A percentile compares a stretch with the other conserved stretches of the same genome.
Conservation (phyloP, 2,329 filamentous ascomycete genomes). For the Talaromyces sp. region DNA sequence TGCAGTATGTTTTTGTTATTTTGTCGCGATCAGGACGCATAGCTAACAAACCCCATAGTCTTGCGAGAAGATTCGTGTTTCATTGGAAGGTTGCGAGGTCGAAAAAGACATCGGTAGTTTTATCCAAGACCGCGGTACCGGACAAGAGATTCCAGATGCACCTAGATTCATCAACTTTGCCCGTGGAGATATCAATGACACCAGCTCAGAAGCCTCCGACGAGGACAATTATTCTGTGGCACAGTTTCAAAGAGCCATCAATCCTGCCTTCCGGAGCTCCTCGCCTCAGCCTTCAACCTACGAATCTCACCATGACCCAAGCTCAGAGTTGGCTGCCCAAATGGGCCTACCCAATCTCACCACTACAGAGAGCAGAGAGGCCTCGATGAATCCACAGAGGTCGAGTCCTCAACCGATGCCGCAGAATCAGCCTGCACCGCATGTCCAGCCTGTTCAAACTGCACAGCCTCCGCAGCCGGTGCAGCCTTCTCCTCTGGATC, state of each 20-base stretch:
- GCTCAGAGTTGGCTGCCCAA: constrained; percentile 68
- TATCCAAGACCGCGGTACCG: constrained; percentile 84
- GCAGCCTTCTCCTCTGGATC: constrained; percentile 37
- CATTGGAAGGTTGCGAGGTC: constrained; percentile 92
- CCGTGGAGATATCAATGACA: constrained; percentile 70
- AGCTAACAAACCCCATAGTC: constrained; percentile 48
- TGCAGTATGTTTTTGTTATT: constrained; percentile 50
- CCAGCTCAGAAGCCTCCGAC: constrained; percentile 78
- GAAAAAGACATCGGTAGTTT: constrained; percentile 90
- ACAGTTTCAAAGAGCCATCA: constrained; percentile 92
- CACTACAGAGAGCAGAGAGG: constrained; percentile 50
- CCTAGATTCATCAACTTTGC: constrained; percentile 99
- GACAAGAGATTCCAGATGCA: constrained; percentile 94
- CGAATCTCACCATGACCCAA: constrained; percentile 86
- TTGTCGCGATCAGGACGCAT: not conserved
- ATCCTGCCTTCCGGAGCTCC: constrained; percentile 91
- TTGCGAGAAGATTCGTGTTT: constrained; percentile 92
- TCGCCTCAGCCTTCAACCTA: constrained; percentile 92
- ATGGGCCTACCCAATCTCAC: constrained; percentile 58
- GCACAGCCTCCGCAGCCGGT: constrained; percentile 25
- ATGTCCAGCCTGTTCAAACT: constrained; percentile 20
- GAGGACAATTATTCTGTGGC: constrained; percentile 91
- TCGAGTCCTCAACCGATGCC: constrained; percentile 22
- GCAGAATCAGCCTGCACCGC: constrained; percentile 22
- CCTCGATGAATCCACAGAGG: constrained; percentile 54